Percentiles rank a stretch among this genome's conserved stretches.
Conservation (phyloP, 129 eudicot genomes). For the Gnaphalium uliginosum region DNA sequence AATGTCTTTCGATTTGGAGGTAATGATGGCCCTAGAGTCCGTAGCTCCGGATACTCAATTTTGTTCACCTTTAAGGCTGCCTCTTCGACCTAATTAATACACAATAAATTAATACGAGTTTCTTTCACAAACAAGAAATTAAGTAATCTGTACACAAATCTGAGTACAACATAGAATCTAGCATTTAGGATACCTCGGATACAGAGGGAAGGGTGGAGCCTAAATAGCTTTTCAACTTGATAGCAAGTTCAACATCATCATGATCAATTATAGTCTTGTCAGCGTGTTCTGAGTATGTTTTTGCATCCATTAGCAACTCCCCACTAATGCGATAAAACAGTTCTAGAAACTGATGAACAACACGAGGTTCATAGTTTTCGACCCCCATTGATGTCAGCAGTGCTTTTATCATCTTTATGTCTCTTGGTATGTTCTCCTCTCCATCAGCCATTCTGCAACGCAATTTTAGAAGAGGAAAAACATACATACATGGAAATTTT, state of each 20-base stretch:
- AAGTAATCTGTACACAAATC: not conserved
- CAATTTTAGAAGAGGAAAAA: too few species aligned
- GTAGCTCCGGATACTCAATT: not conserved
- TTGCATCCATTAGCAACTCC: conserved; percentile 69
- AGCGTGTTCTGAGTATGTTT: conserved; percentile 72
- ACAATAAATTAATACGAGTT: not conserved
- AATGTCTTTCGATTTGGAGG: conserved; percentile 17
- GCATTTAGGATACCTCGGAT: conserved; percentile 11
- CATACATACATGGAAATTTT: too few species aligned
- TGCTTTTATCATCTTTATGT: conserved; percentile 68
- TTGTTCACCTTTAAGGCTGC: conserved; percentile 20
- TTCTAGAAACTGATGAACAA: conserved; percentile 70
- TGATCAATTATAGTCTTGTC: conserved; percentile 61
- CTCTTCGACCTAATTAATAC: not conserved
- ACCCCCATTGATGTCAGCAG: conserved; percentile 72
- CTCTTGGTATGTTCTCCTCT: conserved; percentile 68
- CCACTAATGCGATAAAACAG: conserved; percentile 63
- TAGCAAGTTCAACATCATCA: conserved; percentile 69
- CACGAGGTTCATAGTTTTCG: conserved; percentile 67
- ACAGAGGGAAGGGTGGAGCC: conserved; percentile 21
- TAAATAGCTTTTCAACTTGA: conserved; percentile 50
- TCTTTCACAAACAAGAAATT: not conserved
- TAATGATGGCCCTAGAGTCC: conserved; percentile 8
- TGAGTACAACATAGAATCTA: not conserved
- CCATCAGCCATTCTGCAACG: conserved; percentile 54